Percentiles rank a stretch among this genome's conserved stretches.
Conservation (phyloP, 257 asterid genomes). For the Prunella vulgaris region DNA sequence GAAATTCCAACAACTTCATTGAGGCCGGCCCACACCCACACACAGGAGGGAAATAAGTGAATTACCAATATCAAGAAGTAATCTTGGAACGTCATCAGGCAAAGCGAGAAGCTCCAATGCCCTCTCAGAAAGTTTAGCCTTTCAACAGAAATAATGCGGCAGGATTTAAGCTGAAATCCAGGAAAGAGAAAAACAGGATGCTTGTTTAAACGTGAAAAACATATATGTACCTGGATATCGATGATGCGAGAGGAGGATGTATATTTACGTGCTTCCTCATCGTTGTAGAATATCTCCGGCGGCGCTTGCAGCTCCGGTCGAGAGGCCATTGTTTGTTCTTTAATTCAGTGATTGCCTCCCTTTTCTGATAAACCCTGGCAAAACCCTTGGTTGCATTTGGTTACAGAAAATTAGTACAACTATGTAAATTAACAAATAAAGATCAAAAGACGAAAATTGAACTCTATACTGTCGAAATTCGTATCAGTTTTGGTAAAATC, state of each 20-base stretch:
- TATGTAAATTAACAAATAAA: too few relatives aligned
- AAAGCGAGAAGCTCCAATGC: slow-evolving; percentile 91
- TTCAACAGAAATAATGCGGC: slow-evolving; percentile 8
- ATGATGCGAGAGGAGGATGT: slow-evolving; percentile 97
- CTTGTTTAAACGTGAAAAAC: background rate
- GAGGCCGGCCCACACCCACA: too few relatives aligned
- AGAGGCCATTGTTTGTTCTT: slow-evolving; percentile 47
- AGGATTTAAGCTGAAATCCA: background rate
- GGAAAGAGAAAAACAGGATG: background rate
- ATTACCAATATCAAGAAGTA: slow-evolving; percentile 88
- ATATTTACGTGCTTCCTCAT: slow-evolving; percentile 90
- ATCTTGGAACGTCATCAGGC: slow-evolving; percentile 70
- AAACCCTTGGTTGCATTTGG: too few relatives aligned
- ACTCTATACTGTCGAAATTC: too few relatives aligned
- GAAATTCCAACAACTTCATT: background rate
- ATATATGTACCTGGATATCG: slow-evolving; percentile 62
- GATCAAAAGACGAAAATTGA: too few relatives aligned
- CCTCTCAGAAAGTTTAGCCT: slow-evolving; percentile 89
- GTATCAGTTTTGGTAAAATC: too few relatives aligned
- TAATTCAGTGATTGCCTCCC: too few relatives aligned
- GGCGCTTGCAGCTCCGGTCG: slow-evolving; percentile 97
- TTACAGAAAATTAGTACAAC: too few relatives aligned
- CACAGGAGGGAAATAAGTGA: background rate
- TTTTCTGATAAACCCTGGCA: too few relatives aligned
- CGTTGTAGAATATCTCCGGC: slow-evolving; percentile 91